Evolutionary conservation across 1,139 yeast genomes (phyloP), one percentile per base, ranked within the genome.

Genomic region (Diutina pseudorugosa): DNA sequence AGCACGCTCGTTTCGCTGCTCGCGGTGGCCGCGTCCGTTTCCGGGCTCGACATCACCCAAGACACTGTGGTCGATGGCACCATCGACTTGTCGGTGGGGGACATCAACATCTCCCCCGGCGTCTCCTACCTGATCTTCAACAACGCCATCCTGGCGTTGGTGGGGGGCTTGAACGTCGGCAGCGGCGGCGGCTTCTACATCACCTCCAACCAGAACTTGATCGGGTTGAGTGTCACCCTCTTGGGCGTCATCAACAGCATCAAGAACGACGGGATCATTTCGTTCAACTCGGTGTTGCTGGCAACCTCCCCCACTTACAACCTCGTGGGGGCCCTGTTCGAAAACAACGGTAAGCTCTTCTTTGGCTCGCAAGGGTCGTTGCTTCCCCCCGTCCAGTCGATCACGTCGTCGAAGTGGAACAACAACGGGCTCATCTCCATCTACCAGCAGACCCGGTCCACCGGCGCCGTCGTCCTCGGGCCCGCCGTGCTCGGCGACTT

Each of bases 241-340:
- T n/a, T 19, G 27, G 40, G 36, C n/a, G 36, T 45, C 11, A 2
- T 45, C 21, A 45, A 27, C 16, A 11, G 36, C 20, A 45, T 45
- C 49, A 45, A 14, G 21, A 45, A 45, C 40, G 21, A 25, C 21
- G 49, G 49, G n/a, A 25, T 45, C 16, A 45, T 45, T 27, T 27
- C 49, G 21, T 45, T 45, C 49, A 45, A 45, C 27, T 45, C 49
- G 36, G 49, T 18, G 11, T 27, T 45, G 19, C 27, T 33, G 18
- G 36, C 27, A 9, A 45, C 49, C n/a, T 20, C 49, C 21, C 49
- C 49, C 23, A 27, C 40, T n/a, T 45, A 27, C 27, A 45, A 16
- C 16, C 16, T 45, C 20, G 40, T 45, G n/a, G 49, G 49, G 36
- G 18, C 27, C 19, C 19, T 19, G n/a, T 45, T 45, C 21, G 27